These are phyloP conservation scores for Acacia acuminata DNA, from an alignment of 306 rosid species.

Conservation along the genomic window DNA sequence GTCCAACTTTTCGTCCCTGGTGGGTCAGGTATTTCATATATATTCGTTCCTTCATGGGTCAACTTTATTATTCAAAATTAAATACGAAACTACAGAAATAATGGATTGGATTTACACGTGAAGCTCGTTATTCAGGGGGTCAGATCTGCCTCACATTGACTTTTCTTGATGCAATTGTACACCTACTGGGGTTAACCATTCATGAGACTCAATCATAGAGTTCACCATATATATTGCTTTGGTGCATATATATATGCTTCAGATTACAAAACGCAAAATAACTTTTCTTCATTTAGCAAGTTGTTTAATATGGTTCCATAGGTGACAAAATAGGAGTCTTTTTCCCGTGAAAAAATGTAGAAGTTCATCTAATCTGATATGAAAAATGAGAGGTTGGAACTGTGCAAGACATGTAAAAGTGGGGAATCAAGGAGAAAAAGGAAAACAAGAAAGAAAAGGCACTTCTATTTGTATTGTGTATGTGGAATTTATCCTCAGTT, in stretches of 20 bases:
- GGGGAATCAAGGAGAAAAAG: too few species aligned
- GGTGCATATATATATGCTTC: background rate
- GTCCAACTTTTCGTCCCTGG: conserved; percentile 29
- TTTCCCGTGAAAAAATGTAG: background rate
- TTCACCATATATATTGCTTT: background rate
- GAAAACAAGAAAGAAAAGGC: too few species aligned
- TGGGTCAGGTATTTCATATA: conserved; percentile 6
- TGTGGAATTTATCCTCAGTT: too few species aligned
- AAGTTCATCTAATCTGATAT: background rate
- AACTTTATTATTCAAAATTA: background rate
- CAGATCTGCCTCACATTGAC: conserved; percentile 8
- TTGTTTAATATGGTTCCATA: background rate
- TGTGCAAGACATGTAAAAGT: too few species aligned
- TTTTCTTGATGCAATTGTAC: conserved; percentile 1
- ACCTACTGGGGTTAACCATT: background rate
- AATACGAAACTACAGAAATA: background rate
- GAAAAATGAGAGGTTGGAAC: background rate
- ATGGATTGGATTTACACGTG: conserved; percentile 35
- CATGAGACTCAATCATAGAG: background rate
- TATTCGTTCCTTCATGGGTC: conserved; percentile 1
- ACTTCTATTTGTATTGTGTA: too few species aligned
- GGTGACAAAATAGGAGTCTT: background rate
- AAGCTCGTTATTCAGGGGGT: conserved; percentile 39
- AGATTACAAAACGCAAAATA: background rate
- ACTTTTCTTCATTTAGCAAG: background rate